These are phyloP conservation scores for Suillus weaverae DNA, from an alignment of 768 basidiomycete genomes.

Conservation along the genomic window DNA sequence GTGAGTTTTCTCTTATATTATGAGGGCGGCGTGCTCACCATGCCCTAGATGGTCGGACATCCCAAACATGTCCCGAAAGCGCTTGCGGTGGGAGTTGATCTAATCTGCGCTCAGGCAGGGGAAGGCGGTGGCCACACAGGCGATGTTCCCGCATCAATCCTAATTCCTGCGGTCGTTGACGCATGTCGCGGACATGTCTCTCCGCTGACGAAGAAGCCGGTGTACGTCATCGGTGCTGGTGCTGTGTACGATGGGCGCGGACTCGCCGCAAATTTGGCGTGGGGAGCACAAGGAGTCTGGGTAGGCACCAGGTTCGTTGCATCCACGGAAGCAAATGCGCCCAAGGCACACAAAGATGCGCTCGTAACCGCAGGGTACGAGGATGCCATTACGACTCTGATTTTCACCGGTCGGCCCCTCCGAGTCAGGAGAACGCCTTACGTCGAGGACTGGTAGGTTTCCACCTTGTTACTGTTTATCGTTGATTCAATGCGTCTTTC, in stretches of 20 bases:
- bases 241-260: conserved; percentile 89
- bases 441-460: conserved; percentile 73
- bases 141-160: conserved; percentile 76
- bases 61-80: conserved; percentile 86
- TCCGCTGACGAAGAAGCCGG: conserved; percentile 76
- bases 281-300: conserved; percentile 91
- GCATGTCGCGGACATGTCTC: conserved; percentile 74
- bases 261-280: conserved; percentile 83
- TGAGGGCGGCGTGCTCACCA: background rate
- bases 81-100: conserved; percentile 80
- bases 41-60: conserved; percentile 80
- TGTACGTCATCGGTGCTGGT: conserved; percentile 90
- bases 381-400: conserved; percentile 81
- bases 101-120: conserved; percentile 93
- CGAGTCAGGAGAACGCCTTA: conserved; percentile 85
- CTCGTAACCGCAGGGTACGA: conserved; percentile 70
- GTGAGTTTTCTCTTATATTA: conserved; percentile 34
- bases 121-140: conserved; percentile 93
- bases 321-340: conserved; percentile 74
- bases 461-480: background rate
- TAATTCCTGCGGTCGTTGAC: conserved; percentile 91
- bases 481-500: background rate
- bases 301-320: conserved; percentile 90
- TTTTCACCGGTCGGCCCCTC: conserved; percentile 87
- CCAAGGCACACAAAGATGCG: conserved; percentile 82